phyloP scores from a whole-genome alignment of 2,329 filamentous ascomycete species.

The Chaetomiaceae sp. region DNA sequence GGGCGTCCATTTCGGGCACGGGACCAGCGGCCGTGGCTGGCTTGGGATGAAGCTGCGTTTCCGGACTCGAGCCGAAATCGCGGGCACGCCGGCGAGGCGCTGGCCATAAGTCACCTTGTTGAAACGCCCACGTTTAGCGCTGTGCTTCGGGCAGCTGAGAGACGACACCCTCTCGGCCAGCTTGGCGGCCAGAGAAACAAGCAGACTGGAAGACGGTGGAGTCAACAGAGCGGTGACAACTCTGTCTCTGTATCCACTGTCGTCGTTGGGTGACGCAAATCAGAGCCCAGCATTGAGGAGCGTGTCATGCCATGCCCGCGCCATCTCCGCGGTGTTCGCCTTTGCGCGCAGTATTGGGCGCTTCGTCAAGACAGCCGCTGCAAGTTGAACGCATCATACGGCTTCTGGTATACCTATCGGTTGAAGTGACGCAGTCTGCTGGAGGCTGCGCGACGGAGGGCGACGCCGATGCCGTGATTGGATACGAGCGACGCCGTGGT shows the following conservation, averaged over 20 bases:
- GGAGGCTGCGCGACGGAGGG: neutral
- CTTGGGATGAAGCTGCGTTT: neutral
- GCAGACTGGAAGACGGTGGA: neutral
- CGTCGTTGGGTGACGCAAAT: conserved; percentile 1
- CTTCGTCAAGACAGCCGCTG: too few relatives aligned
- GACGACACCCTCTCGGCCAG: too few relatives aligned
- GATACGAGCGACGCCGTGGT: neutral
- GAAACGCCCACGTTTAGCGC: too few relatives aligned
- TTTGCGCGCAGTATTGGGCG: too few relatives aligned
- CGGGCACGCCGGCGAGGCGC: too few relatives aligned
- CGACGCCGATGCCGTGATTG: conserved; percentile 3
- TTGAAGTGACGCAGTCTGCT: too few relatives aligned
- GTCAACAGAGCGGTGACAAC: neutral
- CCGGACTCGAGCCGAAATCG: too few relatives aligned
- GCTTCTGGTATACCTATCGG: too few relatives aligned
- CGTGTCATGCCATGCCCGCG: conserved; percentile 15
- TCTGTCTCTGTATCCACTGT: neutral
- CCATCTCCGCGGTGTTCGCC: neutral
- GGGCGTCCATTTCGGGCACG: conserved; percentile 3
- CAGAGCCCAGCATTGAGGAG: neutral
- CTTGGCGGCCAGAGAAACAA: too few relatives aligned
- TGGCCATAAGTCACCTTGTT: too few relatives aligned
- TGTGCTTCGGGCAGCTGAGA: neutral
- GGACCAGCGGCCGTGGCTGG: neutral
- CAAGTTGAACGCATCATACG: too few relatives aligned